Evolutionary conservation across 805 yeast genomes (phyloP).

Genomic region (Vanderwaltozyma yarrowii): DNA sequence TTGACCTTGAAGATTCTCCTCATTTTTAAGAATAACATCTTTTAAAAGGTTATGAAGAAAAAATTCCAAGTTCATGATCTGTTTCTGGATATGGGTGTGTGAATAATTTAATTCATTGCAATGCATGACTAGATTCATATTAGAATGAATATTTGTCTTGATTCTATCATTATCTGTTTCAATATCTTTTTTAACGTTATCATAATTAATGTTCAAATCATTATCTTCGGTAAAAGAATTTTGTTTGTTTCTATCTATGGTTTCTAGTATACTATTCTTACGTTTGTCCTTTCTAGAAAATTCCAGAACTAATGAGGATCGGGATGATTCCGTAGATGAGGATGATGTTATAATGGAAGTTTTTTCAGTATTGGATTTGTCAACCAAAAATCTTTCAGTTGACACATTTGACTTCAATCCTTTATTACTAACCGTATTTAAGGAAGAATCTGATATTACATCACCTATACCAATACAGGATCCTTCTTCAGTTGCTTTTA

Average conservation of each 20-base stretch:
- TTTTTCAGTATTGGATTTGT: too few relatives aligned
- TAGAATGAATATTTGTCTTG: not conserved
- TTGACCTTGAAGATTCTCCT: slow-evolving; percentile 19
- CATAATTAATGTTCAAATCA: too few relatives aligned
- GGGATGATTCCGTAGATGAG: slow-evolving; percentile 6
- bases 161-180: not conserved
- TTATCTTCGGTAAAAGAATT: not conserved
- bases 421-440: too few relatives aligned
- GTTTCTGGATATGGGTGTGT: slow-evolving; percentile 15
- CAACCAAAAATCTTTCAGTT: too few relatives aligned
- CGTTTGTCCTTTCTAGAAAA: not conserved
- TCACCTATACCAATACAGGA: not conserved
- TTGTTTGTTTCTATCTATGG: slow-evolving; percentile 2
- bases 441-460: not conserved
- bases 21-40: slow-evolving; percentile 20
- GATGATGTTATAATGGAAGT: slow-evolving; percentile 2
- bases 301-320: slow-evolving; percentile 1
- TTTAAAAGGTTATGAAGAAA: slow-evolving; percentile 14
- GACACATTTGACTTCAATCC: too few relatives aligned
- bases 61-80: slow-evolving; percentile 17
- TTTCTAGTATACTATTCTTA: not conserved
- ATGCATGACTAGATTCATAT: not conserved
- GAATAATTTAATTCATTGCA: slow-evolving; percentile 16
- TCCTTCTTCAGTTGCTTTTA: not conserved
- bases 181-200: too few relatives aligned